Base-by-base conservation (phyloP, 1,284 basidiomycete genomes). In the Amylostereum areolatum region DNA sequence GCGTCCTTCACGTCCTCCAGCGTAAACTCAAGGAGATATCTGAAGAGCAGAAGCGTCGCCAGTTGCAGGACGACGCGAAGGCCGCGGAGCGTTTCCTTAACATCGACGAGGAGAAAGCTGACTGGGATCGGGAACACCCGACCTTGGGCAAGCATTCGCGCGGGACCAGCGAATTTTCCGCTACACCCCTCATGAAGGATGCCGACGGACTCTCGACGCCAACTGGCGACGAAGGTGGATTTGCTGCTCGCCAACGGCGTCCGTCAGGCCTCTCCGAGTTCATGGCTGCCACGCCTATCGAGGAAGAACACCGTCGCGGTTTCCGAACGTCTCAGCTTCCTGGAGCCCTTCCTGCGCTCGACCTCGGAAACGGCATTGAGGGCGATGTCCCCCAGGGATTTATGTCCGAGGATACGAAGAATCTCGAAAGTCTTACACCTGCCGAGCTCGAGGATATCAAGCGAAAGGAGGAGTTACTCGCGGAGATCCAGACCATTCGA, bases 71-170 rank as follows among this genome's bases (percentile, higher is more conserved):
- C 30, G 90, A 93, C 54, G 71, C 79, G 10, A 76, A 81, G 45
- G 89, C 92, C 40, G 84, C 91, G 1, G 79, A 81, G 47, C 75
- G 81, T 39, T 85, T 95, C 64, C 76, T 74, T 27, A 76, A 73
- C 43, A 70, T 92, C 42, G 74, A 81, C 36, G 72, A 75, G 43
- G 92, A 97, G 63, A 82, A 86, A 48, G 79, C 80, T 36, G 80
- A 85, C 52, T 97, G 94, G 95, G 92, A 97, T 63, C 82, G 78
- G 57, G 83, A 90, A 48, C 90, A 96, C 56, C 82, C 89, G 10
- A 72, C 75, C 45, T 65, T 81, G 50, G 59, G 63, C 50, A 80
- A 74, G 57, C 81, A 88, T 62, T 78, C 68, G 28, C 75, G 85
- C n/a, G 67, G 75, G 45, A 76, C 78, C 49, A 89, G 85, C 57